Evolutionary conservation across 2,329 filamentous ascomycete species (phyloP), one percentile per base, ranked within the genome.

Genomic region (Fusarium sp.): DNA sequence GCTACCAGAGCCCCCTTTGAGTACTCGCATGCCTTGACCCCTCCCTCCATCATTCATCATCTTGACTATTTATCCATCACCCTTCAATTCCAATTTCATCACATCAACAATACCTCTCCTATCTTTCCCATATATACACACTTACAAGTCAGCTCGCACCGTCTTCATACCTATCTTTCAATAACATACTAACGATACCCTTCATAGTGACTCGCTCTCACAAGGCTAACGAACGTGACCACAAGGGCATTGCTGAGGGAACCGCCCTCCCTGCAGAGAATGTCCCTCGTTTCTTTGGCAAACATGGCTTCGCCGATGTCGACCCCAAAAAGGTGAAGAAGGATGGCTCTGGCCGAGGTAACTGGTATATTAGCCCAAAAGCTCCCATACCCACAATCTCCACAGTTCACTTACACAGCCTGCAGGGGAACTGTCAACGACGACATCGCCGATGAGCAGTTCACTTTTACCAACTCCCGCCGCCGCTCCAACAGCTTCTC

Each of bases 311-410:
- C 73, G 82, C 87, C 70, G 93, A 93, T 73, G 82, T 84, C 68
- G 91, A 96, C 73, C 94, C 95, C 60, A 93, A 92, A 78, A 95
- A 96, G 83, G 89, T 90, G 74, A 99, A 99, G 88, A 99, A 99
- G 83, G 91, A 96, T 72, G 94, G 94, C 63, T 90, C 86, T 68
- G 94, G 94, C 68, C 93, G 91, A 78, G 92, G 90, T 74, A 97
- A 97, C 78, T 99, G 94, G 94, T 97, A 85, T 77, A 89, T 72
- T 21, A 39, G 13, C 17, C 21, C 32, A 48, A 44, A 14, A 13
- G 11, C 35, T 42, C 19, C 15, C 55, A 33, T 36, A 17, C 44
- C 10, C 6, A 19, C 8, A 10, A 9, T 41, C 38, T 49, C 43
- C 17, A 44, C 45, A 38, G 17, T 39, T 27, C 35, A 53, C 63